Evolutionary conservation across 1,284 basidiomycete genomes (phyloP), one percentile per base, ranked within the genome.

Genomic region (Sporisorium iseilematis-ciliati): DNA sequence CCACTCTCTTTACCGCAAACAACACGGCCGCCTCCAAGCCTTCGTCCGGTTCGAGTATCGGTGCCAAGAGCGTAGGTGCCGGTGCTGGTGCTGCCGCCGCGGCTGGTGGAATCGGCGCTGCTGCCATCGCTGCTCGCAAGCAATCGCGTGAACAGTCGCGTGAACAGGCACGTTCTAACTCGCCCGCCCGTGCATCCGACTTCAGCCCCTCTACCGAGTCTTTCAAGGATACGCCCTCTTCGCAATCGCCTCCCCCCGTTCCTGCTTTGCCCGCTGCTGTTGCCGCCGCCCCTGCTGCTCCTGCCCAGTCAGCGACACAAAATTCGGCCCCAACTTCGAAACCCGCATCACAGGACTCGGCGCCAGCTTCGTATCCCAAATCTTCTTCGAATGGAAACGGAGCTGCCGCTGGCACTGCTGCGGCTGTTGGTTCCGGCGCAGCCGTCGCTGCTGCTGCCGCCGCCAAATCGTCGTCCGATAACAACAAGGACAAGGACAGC

Each of bases 61-160:
- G 48, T 45, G 65, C 50, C 35, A 38, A 14, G 35, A 16, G 35
- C 35, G 63, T 20, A 41, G 61, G 38, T 23, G 65, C 31, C 29
- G 62, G 58, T 33, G 61, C 54, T 42, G 65, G 33, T 33, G 56
- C 49, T 33, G 62, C 58, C n/a, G 68, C 62, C 16, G 67, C 68
- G 33, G 65, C 62, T 5, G 72, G 58, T 31, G 67, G 68, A 40
- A 66, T 75, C 33, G 73, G 73, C 12, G 72, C 63, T 48, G 73
- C 67, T 16, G 73, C 67, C 29, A 67, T 66, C 20, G 67, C 73
- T 46, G 64, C 73, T 52, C 60, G 67, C 49, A 75, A 75, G 49
- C 63, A 66, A n/a, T 75, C 72, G 33, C 64, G 68, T 21, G 68
- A 71, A 51, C 60, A 65, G 33, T 43, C 73, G 20, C 73, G 68